phyloP scores from a whole-genome alignment of 306 rosid species.

The Castanea crenata region DNA sequence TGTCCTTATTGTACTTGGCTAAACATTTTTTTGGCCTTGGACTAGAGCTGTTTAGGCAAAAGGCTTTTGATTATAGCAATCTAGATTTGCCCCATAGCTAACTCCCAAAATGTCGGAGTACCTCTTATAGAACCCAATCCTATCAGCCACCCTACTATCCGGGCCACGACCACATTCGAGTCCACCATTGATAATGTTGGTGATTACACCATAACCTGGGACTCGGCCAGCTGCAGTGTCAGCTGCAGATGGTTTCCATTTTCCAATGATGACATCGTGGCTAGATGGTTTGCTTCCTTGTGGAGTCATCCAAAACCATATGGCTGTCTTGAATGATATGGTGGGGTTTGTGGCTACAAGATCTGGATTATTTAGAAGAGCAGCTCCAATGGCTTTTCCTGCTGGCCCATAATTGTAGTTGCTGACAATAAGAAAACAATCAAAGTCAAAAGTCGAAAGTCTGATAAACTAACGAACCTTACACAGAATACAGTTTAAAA shows the following conservation, averaged over 20 bases:
- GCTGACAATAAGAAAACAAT: conserved; percentile 3
- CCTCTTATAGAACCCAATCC: conserved; percentile 53
- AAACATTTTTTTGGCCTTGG: too few relatives aligned
- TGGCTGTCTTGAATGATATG: conserved; percentile 58
- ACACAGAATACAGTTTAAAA: too few relatives aligned
- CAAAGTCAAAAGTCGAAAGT: not conserved
- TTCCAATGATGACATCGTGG: conserved; percentile 51
- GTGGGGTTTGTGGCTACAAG: conserved; percentile 46
- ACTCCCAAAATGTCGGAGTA: conserved; percentile 27
- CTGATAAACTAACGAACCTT: too few relatives aligned
- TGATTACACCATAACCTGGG: conserved; percentile 48
- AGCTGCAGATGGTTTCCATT: conserved; percentile 41
- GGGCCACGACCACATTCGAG: conserved; percentile 43
- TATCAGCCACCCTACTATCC: conserved; percentile 22
- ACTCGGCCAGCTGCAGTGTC: conserved; percentile 43
- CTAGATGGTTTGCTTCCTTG: conserved; percentile 61
- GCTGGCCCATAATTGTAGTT: conserved; percentile 65
- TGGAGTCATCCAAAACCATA: conserved; percentile 78
- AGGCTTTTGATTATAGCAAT: conserved; percentile 33
- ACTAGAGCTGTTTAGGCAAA: conserved; percentile 14
- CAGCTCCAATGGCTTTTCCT: conserved; percentile 47
- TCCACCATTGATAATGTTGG: conserved; percentile 61
- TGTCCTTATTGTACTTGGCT: too few relatives aligned
- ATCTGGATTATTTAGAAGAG: conserved; percentile 55
- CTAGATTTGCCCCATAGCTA: conserved; percentile 27